Conservation (phyloP, 257 asterid species). For the Anisodus tanguticus region DNA sequence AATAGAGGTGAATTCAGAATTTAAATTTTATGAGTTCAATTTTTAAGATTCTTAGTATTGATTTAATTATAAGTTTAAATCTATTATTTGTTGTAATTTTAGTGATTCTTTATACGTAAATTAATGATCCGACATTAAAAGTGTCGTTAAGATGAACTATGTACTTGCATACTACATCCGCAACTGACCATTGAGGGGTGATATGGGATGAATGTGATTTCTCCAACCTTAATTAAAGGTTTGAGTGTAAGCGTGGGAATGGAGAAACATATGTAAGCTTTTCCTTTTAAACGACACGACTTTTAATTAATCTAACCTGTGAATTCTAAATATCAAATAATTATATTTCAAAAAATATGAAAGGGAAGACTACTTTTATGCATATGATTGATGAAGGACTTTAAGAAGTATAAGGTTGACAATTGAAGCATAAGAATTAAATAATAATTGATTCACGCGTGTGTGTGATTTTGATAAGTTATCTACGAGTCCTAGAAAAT, state of each 20-base stretch:
- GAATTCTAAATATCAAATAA: not conserved
- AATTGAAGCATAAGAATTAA: not conserved
- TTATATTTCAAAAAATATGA: not conserved
- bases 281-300: no score
- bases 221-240: no score
- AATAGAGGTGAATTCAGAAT: no score
- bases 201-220: not conserved
- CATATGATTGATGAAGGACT: constrained; percentile 7
- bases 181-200: no score
- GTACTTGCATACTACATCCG: no score
- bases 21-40: not conserved
- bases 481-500: not conserved
- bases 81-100: not conserved
- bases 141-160: not conserved
- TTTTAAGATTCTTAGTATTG: not conserved
- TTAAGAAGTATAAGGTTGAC: constrained; percentile 14
- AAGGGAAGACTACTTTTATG: not conserved
- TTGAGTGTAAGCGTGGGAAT: no score
- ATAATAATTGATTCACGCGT: not conserved
- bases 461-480: not conserved
- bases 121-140: not conserved
- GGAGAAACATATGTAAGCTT: no score
- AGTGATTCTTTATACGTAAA: not conserved
- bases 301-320: not conserved
- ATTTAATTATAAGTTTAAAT: not conserved